These are phyloP conservation scores for Hypoxylon sp. DNA, from an alignment of 2,329 filamentous ascomycete genomes.

Conservation along the genomic window DNA sequence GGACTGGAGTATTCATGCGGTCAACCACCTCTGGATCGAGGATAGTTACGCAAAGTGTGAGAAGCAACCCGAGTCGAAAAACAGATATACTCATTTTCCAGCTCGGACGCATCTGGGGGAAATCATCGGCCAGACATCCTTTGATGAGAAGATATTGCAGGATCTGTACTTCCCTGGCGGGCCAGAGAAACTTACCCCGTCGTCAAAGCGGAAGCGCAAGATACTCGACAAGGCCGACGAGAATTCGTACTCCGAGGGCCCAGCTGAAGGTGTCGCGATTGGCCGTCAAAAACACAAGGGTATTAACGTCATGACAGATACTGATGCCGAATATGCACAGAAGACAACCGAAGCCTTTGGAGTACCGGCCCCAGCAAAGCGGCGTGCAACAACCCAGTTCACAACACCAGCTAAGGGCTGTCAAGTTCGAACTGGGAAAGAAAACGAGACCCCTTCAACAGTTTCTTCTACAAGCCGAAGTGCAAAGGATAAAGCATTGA, in stretches of 20 bases:
- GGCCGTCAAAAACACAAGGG: conserved; percentile 58
- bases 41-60: conserved; percentile 95
- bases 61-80: conserved; percentile 77
- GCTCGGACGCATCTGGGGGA: conserved; percentile 91
- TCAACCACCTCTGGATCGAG: conserved; percentile 98
- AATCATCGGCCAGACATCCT: conserved; percentile 87
- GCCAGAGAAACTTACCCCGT: conserved; percentile 59
- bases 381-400: conserved; percentile 52
- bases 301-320: conserved; percentile 61
- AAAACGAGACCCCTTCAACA: conserved; percentile 83
- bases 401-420: conserved; percentile 67
- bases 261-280: conserved; percentile 62
- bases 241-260: conserved; percentile 62
- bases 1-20: conserved; percentile 90
- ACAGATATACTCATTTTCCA: conserved; percentile 88
- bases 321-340: conserved; percentile 54
- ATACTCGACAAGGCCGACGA: conserved; percentile 65
- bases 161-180: conserved; percentile 78
- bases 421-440: conserved; percentile 74
- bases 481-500: conserved; percentile 87
- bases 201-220: conserved; percentile 63
- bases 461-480: conserved; percentile 81
- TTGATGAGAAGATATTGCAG: conserved; percentile 74
- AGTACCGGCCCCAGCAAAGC: conserved; percentile 50
- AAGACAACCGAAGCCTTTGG: conserved; percentile 53